Evolutionary conservation across 805 yeast species (phyloP).

Genomic region (Yamadazyma sp.): DNA sequence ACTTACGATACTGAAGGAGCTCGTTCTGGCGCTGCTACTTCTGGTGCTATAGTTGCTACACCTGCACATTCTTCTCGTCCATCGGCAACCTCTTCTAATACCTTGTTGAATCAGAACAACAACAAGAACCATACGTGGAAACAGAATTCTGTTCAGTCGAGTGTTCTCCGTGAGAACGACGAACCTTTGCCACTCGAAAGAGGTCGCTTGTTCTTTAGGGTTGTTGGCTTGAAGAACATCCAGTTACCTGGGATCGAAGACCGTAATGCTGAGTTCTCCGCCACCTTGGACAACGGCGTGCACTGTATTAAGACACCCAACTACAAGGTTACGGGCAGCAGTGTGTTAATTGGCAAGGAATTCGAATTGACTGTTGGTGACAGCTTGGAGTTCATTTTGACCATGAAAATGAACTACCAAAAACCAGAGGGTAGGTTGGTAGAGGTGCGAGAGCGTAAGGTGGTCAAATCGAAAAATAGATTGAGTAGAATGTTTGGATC

Average conservation of each 20-base stretch:
- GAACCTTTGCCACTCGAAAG: constrained; percentile 30
- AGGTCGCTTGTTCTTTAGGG: constrained; percentile 56
- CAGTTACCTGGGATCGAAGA: constrained; percentile 46
- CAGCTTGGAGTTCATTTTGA: constrained; percentile 62
- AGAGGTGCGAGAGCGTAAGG: constrained; percentile 61
- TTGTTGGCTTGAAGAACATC: constrained; percentile 47
- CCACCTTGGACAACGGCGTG: constrained; percentile 75
- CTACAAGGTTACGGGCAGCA: constrained; percentile 34
- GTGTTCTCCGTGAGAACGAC: constrained; percentile 15
- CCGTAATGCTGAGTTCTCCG: constrained; percentile 49
- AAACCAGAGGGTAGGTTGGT: constrained; percentile 49
- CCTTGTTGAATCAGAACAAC: constrained; percentile 14
- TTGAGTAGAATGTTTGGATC: constrained; percentile 49
- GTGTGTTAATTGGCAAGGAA: constrained; percentile 59
- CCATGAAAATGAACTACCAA: constrained; percentile 66
- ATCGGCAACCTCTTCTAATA: constrained; percentile 17
- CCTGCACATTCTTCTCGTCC: too few species aligned
- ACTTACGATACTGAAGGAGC: constrained; percentile 14
- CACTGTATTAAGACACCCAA: constrained; percentile 72
- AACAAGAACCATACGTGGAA: constrained; percentile 13
- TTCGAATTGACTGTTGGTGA: constrained; percentile 72
- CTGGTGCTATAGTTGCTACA: too few species aligned
- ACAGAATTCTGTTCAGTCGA: constrained; percentile 16
- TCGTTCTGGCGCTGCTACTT: too few species aligned
- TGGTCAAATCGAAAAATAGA: constrained; percentile 44